Base-by-base conservation (phyloP, 2,329 filamentous ascomycete genomes). In the Bertia moriformis region DNA sequence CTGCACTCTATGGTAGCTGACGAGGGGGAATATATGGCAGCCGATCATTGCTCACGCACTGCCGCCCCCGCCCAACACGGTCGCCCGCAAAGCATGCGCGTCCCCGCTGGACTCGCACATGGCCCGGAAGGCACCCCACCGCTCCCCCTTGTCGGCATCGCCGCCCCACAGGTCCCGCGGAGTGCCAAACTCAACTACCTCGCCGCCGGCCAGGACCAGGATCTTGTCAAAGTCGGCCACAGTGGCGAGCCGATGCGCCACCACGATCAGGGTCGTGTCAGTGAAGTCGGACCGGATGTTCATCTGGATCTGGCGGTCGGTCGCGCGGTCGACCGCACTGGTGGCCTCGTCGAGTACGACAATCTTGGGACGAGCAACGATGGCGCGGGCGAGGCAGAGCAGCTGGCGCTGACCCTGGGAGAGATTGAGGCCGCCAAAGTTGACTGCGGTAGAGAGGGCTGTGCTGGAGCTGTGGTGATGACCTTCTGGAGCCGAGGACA, bases 271-370 rank as follows among this genome's bases (percentile, higher is more conserved):
- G 1, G 81, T 85, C 30, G 70, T 71, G 43, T 73, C 73, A 0
- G 66, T 72, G 45, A 85, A 85, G 52, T 84, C 78, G 49, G 81
- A 73, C 17, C 80, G 67, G 47, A 87, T 85, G 38, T 68, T 75
- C 4, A 76, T 69, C 59, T 87, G 82, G 49, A 87, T 87, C 18
- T 84, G 66, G 1, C 68, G 62, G 51, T 88, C 83, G 0, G 83
- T 87, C 30, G 69, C 64, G 77, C 85, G 84, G 54, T 87, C 83
- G 2, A 88, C 81, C 0, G 83, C 81, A 3, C 73, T 79, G 0
- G 83, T 89, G 1, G 83, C 83, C 59, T 88, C 83, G 52, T 89
- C 83, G 1, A 88, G 68, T 1, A 88, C 74, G 71, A 89, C 81
- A 48, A 89, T 75, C 51, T 81, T 80, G 3, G 83, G 81, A 0